Evolutionary conservation across 176 grass and related monocot species (phyloP).

Genomic region (Oryza australiensis): DNA sequence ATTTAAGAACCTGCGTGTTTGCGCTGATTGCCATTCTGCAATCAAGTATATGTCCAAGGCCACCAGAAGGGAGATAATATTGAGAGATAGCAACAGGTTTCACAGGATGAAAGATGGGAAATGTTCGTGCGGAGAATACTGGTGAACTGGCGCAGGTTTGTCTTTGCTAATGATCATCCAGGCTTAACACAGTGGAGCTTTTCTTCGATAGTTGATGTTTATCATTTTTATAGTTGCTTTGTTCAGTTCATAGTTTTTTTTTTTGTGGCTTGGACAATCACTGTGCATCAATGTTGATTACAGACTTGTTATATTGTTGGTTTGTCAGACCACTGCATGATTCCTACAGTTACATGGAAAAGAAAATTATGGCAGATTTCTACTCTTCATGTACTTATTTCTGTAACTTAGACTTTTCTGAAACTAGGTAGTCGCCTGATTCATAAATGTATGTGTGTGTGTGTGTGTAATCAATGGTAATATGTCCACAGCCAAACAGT

Average conservation of each 20-base stretch:
- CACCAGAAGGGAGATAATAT: conserved; percentile 61
- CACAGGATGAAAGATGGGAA: conserved; percentile 70
- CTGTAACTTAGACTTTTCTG: neutral
- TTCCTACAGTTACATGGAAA: neutral
- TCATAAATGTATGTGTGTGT: no score
- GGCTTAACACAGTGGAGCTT: neutral
- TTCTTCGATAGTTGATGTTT: neutral
- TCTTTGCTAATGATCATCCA: neutral
- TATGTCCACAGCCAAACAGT: neutral
- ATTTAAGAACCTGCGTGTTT: conserved; percentile 93
- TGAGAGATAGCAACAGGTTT: conserved; percentile 91
- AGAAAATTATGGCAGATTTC: neutral
- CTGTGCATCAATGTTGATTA: neutral
- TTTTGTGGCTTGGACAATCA: neutral
- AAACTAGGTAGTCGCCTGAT: neutral
- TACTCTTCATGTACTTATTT: neutral
- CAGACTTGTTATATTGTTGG: neutral
- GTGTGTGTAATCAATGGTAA: neutral
- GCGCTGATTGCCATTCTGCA: conserved; percentile 72
- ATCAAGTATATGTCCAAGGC: conserved; percentile 77
- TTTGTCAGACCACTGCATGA: neutral
- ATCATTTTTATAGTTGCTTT: neutral
- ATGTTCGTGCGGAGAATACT: conserved; percentile 75
- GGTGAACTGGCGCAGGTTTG: conserved; percentile 20
- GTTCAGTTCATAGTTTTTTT: neutral